Percentiles rank a stretch among this genome's conserved stretches.
Conservation (phyloP, 2,329 filamentous ascomycete genomes). For the Curvularia sp. region DNA sequence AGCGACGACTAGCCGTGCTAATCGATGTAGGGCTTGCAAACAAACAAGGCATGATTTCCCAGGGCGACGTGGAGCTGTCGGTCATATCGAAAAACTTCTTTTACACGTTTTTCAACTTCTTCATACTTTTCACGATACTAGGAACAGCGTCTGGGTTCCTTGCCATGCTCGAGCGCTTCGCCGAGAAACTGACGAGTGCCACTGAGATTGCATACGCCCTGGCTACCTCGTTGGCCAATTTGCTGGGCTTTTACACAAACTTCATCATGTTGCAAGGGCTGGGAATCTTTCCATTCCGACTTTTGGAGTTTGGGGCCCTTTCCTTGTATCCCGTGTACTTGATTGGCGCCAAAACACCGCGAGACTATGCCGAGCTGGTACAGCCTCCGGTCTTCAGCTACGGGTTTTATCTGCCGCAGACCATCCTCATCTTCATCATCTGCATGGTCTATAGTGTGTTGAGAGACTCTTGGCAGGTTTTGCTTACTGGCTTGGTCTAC, state of each 20-base stretch:
- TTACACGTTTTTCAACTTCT: conserved; percentile 99
- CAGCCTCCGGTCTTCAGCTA: conserved; percentile 91
- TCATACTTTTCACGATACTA: conserved; percentile 90
- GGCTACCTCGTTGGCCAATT: conserved; percentile 73
- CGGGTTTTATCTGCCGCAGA: conserved; percentile 92
- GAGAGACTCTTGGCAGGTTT: conserved; percentile 77
- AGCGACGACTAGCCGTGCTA: conserved; percentile 7
- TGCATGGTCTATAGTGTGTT: conserved; percentile 94
- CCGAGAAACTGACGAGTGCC: conserved; percentile 78
- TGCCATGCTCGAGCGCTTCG: conserved; percentile 67
- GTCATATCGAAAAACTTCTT: conserved; percentile 99
- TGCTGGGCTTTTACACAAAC: conserved; percentile 88
- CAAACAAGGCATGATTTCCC: conserved; percentile 91
- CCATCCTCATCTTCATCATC: conserved; percentile 90
- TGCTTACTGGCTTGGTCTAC: conserved; percentile 82
- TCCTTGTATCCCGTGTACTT: conserved; percentile 81
- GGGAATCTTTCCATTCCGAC: conserved; percentile 90
- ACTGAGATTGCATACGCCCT: conserved; percentile 77
- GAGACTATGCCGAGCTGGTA: conserved; percentile 83
- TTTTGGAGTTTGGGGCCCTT: conserved; percentile 88
- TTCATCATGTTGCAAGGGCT: conserved; percentile 93
- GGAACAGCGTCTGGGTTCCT: conserved; percentile 80
- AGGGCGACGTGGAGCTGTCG: conserved; percentile 91
- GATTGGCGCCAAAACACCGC: conserved; percentile 81
- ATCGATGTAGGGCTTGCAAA: conserved; percentile 70